phyloP scores from a whole-genome alignment of 768 basidiomycete species.

The Sistotremastrum niveocremeum region DNA sequence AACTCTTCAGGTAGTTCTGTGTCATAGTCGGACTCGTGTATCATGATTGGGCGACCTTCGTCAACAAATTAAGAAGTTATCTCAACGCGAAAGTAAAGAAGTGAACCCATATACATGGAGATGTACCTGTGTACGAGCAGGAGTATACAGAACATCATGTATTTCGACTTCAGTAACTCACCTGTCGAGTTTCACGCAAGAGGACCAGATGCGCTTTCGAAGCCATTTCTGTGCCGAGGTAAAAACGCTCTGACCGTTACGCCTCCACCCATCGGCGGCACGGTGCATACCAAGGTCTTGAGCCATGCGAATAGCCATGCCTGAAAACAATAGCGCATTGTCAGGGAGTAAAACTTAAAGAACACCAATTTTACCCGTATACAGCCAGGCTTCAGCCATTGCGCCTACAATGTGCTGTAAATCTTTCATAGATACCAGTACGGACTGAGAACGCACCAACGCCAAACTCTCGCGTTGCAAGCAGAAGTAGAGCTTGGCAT shows the following conservation, averaged over 20 bases:
- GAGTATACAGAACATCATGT: too few relatives aligned
- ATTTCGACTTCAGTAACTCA: not conserved
- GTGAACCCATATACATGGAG: slow-evolving; percentile 57
- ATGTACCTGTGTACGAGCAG: slow-evolving; percentile 33
- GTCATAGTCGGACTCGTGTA: slow-evolving; percentile 59
- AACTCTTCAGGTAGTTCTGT: slow-evolving; percentile 44
- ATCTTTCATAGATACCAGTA: too few relatives aligned
- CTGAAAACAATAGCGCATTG: too few relatives aligned
- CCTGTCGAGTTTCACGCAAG: slow-evolving; percentile 6
- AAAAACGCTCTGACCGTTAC: slow-evolving; percentile 4
- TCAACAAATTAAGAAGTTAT: slow-evolving; percentile 2
- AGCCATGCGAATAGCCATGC: slow-evolving; percentile 9
- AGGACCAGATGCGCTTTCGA: slow-evolving; percentile 7
- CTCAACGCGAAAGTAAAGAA: slow-evolving; percentile 5
- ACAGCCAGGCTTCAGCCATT: slow-evolving; percentile 20
- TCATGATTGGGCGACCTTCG: slow-evolving; percentile 51
- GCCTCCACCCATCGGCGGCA: slow-evolving; percentile 11
- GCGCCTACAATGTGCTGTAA: too few relatives aligned
- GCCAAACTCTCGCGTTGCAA: slow-evolving; percentile 21
- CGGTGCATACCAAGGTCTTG: slow-evolving; percentile 16
- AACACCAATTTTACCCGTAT: slow-evolving; percentile 2
- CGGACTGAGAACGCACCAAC: slow-evolving; percentile 8
- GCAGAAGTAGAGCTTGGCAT: slow-evolving; percentile 20
- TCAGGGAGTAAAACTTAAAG: too few relatives aligned
- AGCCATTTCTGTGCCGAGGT: slow-evolving; percentile 3